phyloP scores from a whole-genome alignment of 140 eudicot species.

The Ambrosia hybrid region DNA sequence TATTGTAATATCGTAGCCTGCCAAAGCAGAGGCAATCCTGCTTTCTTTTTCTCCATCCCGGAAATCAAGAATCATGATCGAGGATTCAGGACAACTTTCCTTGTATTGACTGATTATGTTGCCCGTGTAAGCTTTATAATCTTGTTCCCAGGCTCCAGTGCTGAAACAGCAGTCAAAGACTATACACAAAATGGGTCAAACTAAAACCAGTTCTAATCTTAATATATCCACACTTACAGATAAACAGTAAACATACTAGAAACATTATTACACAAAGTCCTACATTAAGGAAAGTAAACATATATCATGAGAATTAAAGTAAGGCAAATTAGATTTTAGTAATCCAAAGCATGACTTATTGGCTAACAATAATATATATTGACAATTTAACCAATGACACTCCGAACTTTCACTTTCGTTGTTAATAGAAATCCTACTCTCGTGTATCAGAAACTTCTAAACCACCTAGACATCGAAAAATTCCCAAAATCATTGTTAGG shows the following conservation, averaged over 20 bases:
- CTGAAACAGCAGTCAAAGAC: conserved; percentile 86
- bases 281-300: not conserved
- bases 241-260: not conserved
- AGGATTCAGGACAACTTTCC: conserved; percentile 51
- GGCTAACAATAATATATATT: too few relatives aligned
- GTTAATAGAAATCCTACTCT: too few relatives aligned
- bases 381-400: too few relatives aligned
- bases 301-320: not conserved
- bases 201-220: conserved; percentile 10
- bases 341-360: too few relatives aligned
- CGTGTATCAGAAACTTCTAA: too few relatives aligned
- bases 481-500: too few relatives aligned
- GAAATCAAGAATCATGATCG: conserved; percentile 63
- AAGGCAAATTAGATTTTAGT: not conserved
- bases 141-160: conserved; percentile 45
- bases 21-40: conserved; percentile 41
- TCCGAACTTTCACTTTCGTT: too few relatives aligned
- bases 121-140: conserved; percentile 46
- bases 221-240: not conserved
- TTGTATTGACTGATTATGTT: conserved; percentile 43
- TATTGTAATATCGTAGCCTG: conserved; percentile 42
- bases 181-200: conserved; percentile 30
- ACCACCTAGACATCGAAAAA: too few relatives aligned
- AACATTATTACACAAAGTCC: not conserved
- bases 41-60: conserved; percentile 56